These are phyloP conservation scores for Amanita muscaria DNA, from an alignment of 768 basidiomycete species.

Conservation along the genomic window DNA sequence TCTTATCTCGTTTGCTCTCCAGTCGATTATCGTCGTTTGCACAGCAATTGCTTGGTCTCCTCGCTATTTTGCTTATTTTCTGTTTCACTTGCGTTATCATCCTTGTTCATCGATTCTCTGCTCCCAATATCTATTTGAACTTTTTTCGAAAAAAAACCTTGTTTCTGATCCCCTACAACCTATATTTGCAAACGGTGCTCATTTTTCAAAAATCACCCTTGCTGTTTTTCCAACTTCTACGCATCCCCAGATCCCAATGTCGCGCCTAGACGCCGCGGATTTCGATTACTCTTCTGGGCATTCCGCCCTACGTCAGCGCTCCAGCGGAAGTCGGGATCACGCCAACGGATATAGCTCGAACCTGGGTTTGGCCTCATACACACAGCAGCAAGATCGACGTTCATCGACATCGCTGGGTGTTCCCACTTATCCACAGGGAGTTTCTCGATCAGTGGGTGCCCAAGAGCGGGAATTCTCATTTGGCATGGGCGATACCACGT, in stretches of 20 bases:
- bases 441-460: constrained; percentile 20
- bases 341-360: constrained; percentile 13
- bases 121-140: constrained; percentile 4
- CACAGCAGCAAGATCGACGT: constrained; percentile 23
- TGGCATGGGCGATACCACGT: constrained; percentile 12
- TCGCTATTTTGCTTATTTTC: constrained; percentile 17
- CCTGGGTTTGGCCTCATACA: constrained; percentile 13
- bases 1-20: constrained; percentile 30
- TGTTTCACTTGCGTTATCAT: constrained; percentile 10
- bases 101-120: constrained; percentile 5
- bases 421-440: constrained; percentile 10
- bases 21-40: constrained; percentile 30
- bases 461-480: constrained; percentile 25
- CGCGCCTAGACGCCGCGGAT: constrained; percentile 34
- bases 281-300: constrained; percentile 29
- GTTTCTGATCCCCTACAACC: neutral
- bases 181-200: neutral
- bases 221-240: neutral
- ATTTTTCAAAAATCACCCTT: neutral
- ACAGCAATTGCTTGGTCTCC: constrained; percentile 26
- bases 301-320: constrained; percentile 16
- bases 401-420: constrained; percentile 17
- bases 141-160: neutral
- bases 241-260: constrained; percentile 25
- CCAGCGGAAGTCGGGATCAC: constrained; percentile 16